Percentiles rank a stretch among this genome's conserved stretches.
Evolutionary conservation across 2,329 filamentous ascomycete species (phyloP).

Genomic region (Albophoma yamanashiensis): DNA sequence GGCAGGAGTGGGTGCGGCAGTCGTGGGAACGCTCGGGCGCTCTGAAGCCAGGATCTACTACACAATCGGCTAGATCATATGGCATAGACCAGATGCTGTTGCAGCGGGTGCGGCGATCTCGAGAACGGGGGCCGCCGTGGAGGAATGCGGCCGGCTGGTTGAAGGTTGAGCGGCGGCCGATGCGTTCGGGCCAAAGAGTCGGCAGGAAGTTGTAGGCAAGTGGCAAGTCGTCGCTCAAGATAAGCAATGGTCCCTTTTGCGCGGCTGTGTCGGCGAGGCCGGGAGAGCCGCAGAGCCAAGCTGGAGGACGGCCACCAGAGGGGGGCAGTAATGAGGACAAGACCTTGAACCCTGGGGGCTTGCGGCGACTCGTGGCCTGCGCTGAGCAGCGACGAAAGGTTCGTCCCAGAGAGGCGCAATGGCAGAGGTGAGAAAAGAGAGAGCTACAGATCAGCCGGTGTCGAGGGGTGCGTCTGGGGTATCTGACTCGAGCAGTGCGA

Average conservation of each 20-base stretch:
- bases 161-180: not conserved
- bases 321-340: not conserved
- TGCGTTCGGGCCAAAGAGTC: not conserved
- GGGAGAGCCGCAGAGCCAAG: not conserved
- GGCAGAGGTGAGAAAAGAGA: not conserved
- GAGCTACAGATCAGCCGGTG: not conserved
- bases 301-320: not conserved
- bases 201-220: not conserved
- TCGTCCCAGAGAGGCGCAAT: not conserved
- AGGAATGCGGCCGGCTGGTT: not conserved
- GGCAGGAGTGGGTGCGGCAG: constrained; percentile 3
- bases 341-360: not conserved
- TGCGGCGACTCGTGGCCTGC: not conserved
- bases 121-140: not conserved
- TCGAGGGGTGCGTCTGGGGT: not conserved
- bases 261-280: not conserved
- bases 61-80: constrained; percentile 9
- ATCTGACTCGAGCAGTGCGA: not conserved
- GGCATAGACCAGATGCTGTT: constrained; percentile 6
- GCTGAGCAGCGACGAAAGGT: not conserved
- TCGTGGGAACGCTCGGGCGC: constrained; percentile 8
- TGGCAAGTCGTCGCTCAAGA: not conserved
- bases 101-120: constrained; percentile 8
- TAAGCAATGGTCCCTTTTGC: not conserved
- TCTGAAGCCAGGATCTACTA: constrained; percentile 7